Evolutionary conservation across 192 early-diverging fungal genomes (phyloP), one percentile per base, ranked within the genome.

Genomic region (Dissophora globulifera): DNA sequence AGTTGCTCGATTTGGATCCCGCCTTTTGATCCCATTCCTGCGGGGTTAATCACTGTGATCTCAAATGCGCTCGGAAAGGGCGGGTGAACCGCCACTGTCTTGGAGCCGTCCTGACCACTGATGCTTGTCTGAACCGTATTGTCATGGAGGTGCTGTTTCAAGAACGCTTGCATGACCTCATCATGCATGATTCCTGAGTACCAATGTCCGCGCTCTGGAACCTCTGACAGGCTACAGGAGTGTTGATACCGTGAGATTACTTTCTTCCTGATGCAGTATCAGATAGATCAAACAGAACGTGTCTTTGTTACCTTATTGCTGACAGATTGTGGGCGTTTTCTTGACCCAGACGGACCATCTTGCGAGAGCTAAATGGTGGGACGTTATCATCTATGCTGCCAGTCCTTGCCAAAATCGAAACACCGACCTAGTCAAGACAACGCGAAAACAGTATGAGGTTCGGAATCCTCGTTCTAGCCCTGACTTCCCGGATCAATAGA

Each of bases 371-470:
- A 25, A 90, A 57, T 2, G 92, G 91, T 0, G 92, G 91, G 0
- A 93, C 92, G 69, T 93, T 93, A 50, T 91, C 85, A 49, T 93
- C 92, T 8, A 80, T 76, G 47, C 82, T 74, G 0, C 92, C 92
- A 19, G 67, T 76, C 7, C 89, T 75, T 7, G 86, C 86, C 23
- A 92, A 52, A 20, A 92, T 82, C 9, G 91, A 88, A 13, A 93
- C 67, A 0, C 88, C 88, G 12, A 82, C 87, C 89, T 91, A 66
- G 27, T 13, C 43, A 43, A 11, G 35, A 38, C 13, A 38, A 23
- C 8, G 56, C 6, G 49, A 19, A 53, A 50, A 35, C 2, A 9
- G 7, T 38, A 13, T 38, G 6, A 38, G 35, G 35, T 38, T n/a
- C n/a, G n/a, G n/a, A n/a, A n/a, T n/a, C n/a, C n/a, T n/a, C n/a